Base-by-base conservation (phyloP, 352 stramenopile genomes). In the Phytopythium aichiense region DNA sequence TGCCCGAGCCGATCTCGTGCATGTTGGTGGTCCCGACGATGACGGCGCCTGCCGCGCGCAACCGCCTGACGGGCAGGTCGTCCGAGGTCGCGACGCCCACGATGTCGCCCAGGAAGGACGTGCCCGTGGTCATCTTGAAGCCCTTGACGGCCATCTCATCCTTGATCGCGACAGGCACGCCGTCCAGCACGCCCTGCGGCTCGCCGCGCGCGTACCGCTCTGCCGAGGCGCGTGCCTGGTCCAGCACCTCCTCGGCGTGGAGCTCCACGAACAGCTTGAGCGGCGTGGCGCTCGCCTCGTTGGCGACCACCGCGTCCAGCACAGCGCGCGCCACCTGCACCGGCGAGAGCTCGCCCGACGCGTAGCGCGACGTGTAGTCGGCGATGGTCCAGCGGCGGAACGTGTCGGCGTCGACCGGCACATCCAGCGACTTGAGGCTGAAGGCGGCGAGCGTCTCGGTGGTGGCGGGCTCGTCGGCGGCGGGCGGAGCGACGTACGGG, bases 11-110 rank as follows among this genome's bases (percentile, higher is more conserved):
- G 56, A 94, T 71, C 64, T 98, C 90, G 68, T 95, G 81, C 85
- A 96, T 95, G 67, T 96, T 95, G 51, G 89, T 96, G 28, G 81
- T 90, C 40, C 90, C 90, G 11, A 97, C 61, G 54, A 98, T 90
- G 12, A 98, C 81, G 13, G 89, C 91, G 63, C 90, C 92, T 35
- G 74, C 72, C 0, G 69, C 71, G 33, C 86, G 77, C 48, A 96
- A 77, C 20, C 84, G 66, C 5, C 77, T 69, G 13, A 96, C 69
- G 0, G 87, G 68, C 1, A 74, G 48, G 25, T 86, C 73, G 62
- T 96, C 87, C 30, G 73, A 40, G 0, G 38, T 63, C 4, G 76
- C 68, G 11, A 70, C 62, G 22, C 73, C 71, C n/a, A 73, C 66
- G 58, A 80, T 62, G 20, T 89, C 72, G 45, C 73, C 78, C 13